phyloP scores from a whole-genome alignment of 306 rosid genomes.

The Malus fusca region DNA sequence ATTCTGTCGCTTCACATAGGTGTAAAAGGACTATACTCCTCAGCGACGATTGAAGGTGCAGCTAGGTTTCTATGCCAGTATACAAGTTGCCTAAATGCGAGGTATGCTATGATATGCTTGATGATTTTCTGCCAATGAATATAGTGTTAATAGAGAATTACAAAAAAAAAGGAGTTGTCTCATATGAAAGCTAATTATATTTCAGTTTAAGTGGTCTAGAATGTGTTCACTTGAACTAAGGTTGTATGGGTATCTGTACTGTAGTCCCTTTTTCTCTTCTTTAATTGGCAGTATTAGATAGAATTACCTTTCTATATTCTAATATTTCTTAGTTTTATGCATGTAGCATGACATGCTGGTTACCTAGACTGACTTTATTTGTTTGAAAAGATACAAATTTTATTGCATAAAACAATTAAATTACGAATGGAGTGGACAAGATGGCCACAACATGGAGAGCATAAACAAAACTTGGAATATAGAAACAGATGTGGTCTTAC shows the following conservation, averaged over 20 bases:
- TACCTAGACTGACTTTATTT: not conserved
- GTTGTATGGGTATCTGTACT: not conserved
- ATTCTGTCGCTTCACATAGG: conserved; percentile 35
- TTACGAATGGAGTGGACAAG: too few relatives aligned
- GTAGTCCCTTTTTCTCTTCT: not conserved
- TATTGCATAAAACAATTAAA: too few relatives aligned
- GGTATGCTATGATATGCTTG: conserved; percentile 37
- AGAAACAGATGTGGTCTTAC: too few relatives aligned
- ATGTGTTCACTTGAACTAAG: not conserved
- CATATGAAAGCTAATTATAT: not conserved
- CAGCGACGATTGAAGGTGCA: conserved; percentile 70
- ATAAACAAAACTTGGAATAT: too few relatives aligned
- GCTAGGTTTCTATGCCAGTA: conserved; percentile 49
- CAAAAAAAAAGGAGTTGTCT: not conserved
- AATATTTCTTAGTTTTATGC: not conserved
- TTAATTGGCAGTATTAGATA: not conserved
- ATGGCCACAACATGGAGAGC: too few relatives aligned
- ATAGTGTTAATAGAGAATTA: not conserved
- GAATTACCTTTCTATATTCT: not conserved
- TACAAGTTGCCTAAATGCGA: conserved; percentile 36
- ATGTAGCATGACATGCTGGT: not conserved
- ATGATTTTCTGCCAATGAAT: not conserved
- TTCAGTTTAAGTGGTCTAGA: not conserved
- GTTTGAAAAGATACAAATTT: too few relatives aligned
- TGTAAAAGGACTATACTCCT: conserved; percentile 67